Evolutionary conservation across 2,329 filamentous ascomycete species (phyloP), one percentile per base, ranked within the genome.

Genomic region (Aureobasidium sp.): DNA sequence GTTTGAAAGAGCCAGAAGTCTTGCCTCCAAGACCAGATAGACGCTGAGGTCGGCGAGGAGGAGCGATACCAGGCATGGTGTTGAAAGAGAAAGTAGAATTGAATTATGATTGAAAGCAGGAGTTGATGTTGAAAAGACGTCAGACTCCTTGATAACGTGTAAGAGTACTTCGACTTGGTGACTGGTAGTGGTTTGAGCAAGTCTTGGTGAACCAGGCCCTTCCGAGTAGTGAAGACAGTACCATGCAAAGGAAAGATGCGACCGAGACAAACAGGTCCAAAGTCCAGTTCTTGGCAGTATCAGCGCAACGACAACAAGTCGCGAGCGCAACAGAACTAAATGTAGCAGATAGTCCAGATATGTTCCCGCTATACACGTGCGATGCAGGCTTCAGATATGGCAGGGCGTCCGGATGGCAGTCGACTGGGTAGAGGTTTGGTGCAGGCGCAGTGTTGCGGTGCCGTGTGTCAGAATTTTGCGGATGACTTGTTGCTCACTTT

Each of bases 41-140:
- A 39, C 62, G 62, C 33, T 53, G 56, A 19, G 54, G 42, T 19
- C 45, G 47, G 31, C 56, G 58, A 15, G 62, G 56, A 4, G 54
- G 47, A 48, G 60, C 60, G 8, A 62, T 31, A 14, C 50, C 50
- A 54, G 62, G 62, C 62, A 63, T 63, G 44, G n/a, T 60, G 31
- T 33, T 33, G 61, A 29, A 22, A 9, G 17, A 49, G 24, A 24
- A 9, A 22, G 33, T 44, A 12, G 22, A 22, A n/a, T 22, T 37
- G 19, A 22, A 47, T n/a, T 45, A 57, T 12, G 27, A 24, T 47
- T 47, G 54, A 8, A 33, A 31, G 2, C 17, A 9, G n/a, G 19
- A n/a, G 14, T 33, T 4, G 14, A 33, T 29, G 35, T 7, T 19
- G 35, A 12, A 24, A 8, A 44, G 12, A n/a, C 12, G 3, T 31